Evolutionary conservation across 2,329 filamentous ascomycete species (phyloP).

Genomic region (Trichoderma aggressivum): DNA sequence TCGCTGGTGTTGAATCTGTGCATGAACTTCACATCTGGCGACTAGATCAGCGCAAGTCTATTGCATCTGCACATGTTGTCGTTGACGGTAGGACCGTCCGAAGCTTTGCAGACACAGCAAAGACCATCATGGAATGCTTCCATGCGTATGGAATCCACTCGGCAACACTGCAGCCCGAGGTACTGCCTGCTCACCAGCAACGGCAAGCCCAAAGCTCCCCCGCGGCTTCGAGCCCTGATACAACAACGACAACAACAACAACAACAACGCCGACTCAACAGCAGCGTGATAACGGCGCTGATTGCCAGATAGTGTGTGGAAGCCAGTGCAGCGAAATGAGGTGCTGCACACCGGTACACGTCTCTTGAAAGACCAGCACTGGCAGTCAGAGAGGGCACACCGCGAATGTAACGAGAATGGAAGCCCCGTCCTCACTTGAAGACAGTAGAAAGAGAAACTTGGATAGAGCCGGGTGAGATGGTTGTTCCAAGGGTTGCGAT

Average conservation of each 20-base stretch:
- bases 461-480: background rate
- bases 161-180: conserved; percentile 66
- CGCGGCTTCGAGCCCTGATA: conserved; percentile 16
- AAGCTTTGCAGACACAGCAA: conserved; percentile 58
- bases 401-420: background rate
- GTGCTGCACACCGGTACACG: conserved; percentile 40
- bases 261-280: conserved; percentile 21
- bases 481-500: background rate
- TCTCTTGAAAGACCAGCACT: background rate
- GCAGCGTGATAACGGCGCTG: conserved; percentile 24
- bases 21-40: conserved; percentile 75
- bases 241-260: too few species aligned
- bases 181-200: conserved; percentile 16
- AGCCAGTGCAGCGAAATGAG: conserved; percentile 49
- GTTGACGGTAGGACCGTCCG: conserved; percentile 55
- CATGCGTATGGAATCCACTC: conserved; percentile 73
- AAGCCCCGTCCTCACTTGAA: background rate
- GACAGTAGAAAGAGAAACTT: background rate
- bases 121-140: conserved; percentile 63
- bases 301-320: conserved; percentile 52
- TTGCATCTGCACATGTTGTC: conserved; percentile 68
- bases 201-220: conserved; percentile 7
- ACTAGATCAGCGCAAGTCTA: conserved; percentile 64
- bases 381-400: background rate
- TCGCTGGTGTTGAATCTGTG: conserved; percentile 63